Percentiles rank a stretch among this genome's conserved stretches.
These are phyloP conservation scores for Rhododendron molle DNA, from an alignment of 148 eudicot species.

Conservation along the genomic window DNA sequence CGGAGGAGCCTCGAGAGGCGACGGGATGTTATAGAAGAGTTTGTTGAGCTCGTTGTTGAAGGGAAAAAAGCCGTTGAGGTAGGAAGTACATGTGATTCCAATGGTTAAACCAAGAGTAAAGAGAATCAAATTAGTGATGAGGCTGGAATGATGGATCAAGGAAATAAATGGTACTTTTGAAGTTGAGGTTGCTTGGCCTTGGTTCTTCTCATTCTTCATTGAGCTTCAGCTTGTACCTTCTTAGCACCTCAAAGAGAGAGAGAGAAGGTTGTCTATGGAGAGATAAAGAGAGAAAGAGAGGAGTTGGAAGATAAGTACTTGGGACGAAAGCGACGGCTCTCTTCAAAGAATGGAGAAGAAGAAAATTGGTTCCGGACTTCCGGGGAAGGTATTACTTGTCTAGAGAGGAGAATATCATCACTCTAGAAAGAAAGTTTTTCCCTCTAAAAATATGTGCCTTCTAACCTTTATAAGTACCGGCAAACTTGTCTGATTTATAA, in stretches of 20 bases:
- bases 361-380: not conserved
- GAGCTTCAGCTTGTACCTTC: no score
- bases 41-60: constrained; percentile 3
- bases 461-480: no score
- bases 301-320: not conserved
- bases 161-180: constrained; percentile 14
- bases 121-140: constrained; percentile 34
- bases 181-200: not conserved
- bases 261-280: not conserved
- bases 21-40: not conserved
- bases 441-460: not conserved
- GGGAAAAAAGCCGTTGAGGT: constrained; percentile 5
- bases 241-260: no score
- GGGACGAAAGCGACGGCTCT: not conserved
- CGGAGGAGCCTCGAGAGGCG: not conserved
- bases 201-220: constrained; percentile 18
- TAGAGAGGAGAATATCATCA: not conserved
- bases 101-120: constrained; percentile 41
- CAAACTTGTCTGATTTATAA: not conserved
- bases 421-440: not conserved
- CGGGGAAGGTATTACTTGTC: not conserved
- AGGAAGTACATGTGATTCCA: constrained; percentile 29
- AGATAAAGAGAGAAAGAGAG: not conserved
- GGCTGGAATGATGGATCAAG: constrained; percentile 22
- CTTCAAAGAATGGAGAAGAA: not conserved